Evolutionary conservation across 805 yeast species (phyloP).

Genomic region (Saccharomycopsis selenospora): DNA sequence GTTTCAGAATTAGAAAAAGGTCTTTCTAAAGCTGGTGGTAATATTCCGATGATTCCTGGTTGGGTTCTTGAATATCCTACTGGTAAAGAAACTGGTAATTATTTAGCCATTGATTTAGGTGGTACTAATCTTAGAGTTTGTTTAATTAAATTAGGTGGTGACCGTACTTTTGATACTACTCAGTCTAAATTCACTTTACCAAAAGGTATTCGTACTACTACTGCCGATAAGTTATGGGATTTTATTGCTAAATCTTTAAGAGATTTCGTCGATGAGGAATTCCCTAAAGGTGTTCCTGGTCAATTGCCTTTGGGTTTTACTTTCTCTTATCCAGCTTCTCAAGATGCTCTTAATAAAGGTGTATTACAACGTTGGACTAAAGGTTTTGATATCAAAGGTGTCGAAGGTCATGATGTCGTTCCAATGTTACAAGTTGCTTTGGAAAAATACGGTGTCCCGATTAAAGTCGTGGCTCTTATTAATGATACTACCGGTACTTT

Average conservation of each 20-base stretch:
- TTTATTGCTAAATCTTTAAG: slow-evolving; percentile 81
- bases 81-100: slow-evolving; percentile 86
- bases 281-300: slow-evolving; percentile 52
- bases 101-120: slow-evolving; percentile 90
- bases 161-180: slow-evolving; percentile 73
- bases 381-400: slow-evolving; percentile 89
- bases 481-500: slow-evolving; percentile 97
- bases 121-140: slow-evolving; percentile 96
- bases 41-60: slow-evolving; percentile 94
- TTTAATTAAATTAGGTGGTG: slow-evolving; percentile 75
- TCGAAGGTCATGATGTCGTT: slow-evolving; percentile 91
- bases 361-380: slow-evolving; percentile 93
- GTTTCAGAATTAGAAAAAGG: slow-evolving; percentile 77
- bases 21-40: slow-evolving; percentile 64
- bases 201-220: slow-evolving; percentile 66
- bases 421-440: slow-evolving; percentile 82
- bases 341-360: slow-evolving; percentile 77
- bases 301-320: slow-evolving; percentile 85
- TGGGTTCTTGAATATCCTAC: slow-evolving; percentile 95
- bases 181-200: slow-evolving; percentile 87
- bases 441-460: slow-evolving; percentile 57
- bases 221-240: slow-evolving; percentile 68
- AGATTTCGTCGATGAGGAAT: slow-evolving; percentile 56
- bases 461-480: slow-evolving; percentile 83
- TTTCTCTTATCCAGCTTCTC: slow-evolving; percentile 86